Conservation (phyloP, 192 early-diverging fungal genomes). For the Helicostylum pulchrum region DNA sequence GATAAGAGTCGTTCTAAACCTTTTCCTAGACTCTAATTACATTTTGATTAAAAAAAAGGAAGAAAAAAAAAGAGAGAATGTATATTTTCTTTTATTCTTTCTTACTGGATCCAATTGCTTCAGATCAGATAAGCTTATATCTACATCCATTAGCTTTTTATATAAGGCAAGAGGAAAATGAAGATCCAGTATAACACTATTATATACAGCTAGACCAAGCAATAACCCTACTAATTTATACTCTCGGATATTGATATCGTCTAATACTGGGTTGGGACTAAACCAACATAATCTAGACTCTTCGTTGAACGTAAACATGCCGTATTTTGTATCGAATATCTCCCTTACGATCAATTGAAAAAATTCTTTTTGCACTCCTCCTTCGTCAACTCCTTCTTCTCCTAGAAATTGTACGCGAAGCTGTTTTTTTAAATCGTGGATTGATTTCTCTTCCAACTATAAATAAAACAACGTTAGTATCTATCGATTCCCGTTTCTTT, state of each 20-base stretch:
- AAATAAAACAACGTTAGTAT: not conserved
- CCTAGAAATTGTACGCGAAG: constrained; percentile 87
- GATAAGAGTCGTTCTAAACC: constrained; percentile 72
- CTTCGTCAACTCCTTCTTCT: constrained; percentile 94
- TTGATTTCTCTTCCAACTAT: constrained; percentile 73
- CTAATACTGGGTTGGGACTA: constrained; percentile 48
- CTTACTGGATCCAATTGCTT: constrained; percentile 68
- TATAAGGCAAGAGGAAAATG: constrained; percentile 85
- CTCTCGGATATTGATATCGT: constrained; percentile 62
- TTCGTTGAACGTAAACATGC: constrained; percentile 76
- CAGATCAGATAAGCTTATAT: constrained; percentile 71
- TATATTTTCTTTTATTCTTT: not conserved
- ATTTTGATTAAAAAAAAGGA: not conserved
- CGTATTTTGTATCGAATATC: constrained; percentile 90
- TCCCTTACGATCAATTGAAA: constrained; percentile 89
- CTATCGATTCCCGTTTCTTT: not conserved
- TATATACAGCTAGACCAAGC: constrained; percentile 90
- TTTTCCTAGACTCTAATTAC: constrained; percentile 58
- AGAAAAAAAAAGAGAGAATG: not conserved
- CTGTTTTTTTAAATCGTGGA: constrained; percentile 87
- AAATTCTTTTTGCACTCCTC: constrained; percentile 97
- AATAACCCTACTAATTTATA: constrained; percentile 85
- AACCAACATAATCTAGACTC: constrained; percentile 75
- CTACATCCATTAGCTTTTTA: constrained; percentile 78
- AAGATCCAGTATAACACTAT: constrained; percentile 87